These are phyloP conservation scores for Pythium phragmiticola DNA, from an alignment of 352 stramenopile species.

Conservation along the genomic window DNA sequence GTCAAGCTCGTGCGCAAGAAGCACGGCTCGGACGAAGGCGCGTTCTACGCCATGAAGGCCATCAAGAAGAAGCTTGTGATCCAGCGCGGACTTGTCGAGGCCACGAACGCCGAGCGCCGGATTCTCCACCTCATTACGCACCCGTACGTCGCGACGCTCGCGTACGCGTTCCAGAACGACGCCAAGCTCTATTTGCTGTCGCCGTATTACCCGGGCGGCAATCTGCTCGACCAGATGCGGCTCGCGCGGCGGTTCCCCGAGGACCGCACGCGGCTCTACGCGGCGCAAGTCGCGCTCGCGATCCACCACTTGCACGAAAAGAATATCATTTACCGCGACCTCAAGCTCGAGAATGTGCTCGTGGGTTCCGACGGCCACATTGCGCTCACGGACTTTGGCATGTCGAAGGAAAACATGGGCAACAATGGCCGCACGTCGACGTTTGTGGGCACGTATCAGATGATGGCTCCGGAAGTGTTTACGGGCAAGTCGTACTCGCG, in stretches of 20 bases:
- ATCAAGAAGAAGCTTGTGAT: constrained; percentile 89
- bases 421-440: constrained; percentile 72
- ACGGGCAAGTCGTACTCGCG: constrained; percentile 85
- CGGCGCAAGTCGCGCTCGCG: constrained; percentile 95
- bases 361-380: constrained; percentile 95
- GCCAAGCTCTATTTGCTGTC: constrained; percentile 89
- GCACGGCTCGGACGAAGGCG: constrained; percentile 73
- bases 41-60: constrained; percentile 86
- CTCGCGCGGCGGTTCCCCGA: constrained; percentile 91
- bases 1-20: constrained; percentile 90
- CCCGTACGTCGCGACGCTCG: constrained; percentile 95
- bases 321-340: constrained; percentile 90
- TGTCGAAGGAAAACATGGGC: constrained; percentile 98
- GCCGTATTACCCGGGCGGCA: constrained; percentile 97
- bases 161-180: constrained; percentile 90
- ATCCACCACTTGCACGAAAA: constrained; percentile 92
- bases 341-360: constrained; percentile 91
- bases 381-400: constrained; percentile 98
- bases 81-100: constrained; percentile 84
- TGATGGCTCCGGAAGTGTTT: constrained; percentile 92
- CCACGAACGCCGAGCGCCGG: constrained; percentile 87
- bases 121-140: constrained; percentile 94
- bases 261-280: constrained; percentile 93
- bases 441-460: constrained; percentile 92
- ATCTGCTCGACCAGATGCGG: constrained; percentile 92